phyloP scores from a whole-genome alignment of 1,139 yeast genomes.

The Tardiomyces depauwii region DNA sequence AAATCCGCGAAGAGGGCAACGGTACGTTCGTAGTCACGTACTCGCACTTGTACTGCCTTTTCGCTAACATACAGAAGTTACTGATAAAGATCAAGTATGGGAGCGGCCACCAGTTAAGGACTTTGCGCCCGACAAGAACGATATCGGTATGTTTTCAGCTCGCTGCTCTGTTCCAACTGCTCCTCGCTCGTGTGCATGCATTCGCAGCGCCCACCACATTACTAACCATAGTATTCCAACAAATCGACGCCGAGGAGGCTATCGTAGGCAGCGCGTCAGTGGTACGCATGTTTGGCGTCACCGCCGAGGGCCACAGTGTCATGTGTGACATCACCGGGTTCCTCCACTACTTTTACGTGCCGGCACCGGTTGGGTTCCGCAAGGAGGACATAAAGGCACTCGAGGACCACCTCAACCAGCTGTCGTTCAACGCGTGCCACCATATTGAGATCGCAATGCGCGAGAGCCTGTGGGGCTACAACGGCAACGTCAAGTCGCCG shows the following conservation, averaged over 20 bases:
- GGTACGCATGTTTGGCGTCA: slow-evolving; percentile 87
- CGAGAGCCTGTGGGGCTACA: slow-evolving; percentile 91
- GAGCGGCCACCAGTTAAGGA: slow-evolving; percentile 44
- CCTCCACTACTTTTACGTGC: slow-evolving; percentile 81
- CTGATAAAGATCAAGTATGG: slow-evolving; percentile 43
- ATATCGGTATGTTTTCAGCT: slow-evolving; percentile 30
- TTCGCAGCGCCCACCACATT: too few species aligned
- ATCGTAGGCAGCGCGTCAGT: slow-evolving; percentile 35
- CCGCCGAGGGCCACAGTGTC: slow-evolving; percentile 76
- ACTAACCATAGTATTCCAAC: slow-evolving; percentile 50
- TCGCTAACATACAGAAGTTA: slow-evolving; percentile 4
- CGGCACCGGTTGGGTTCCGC: slow-evolving; percentile 74
- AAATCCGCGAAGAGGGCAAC: slow-evolving; percentile 12
- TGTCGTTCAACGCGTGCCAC: slow-evolving; percentile 19
- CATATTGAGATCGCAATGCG: slow-evolving; percentile 54
- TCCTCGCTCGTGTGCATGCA: not conserved
- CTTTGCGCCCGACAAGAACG: slow-evolving; percentile 38
- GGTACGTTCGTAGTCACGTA: too few species aligned
- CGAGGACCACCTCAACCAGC: slow-evolving; percentile 30
- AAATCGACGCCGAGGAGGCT: slow-evolving; percentile 88
- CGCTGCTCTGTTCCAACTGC: not conserved
- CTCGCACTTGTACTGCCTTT: too few species aligned
- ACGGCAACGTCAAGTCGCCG: slow-evolving; percentile 66
- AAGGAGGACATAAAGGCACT: slow-evolving; percentile 42
- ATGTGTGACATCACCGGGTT: slow-evolving; percentile 86